A percentile compares a stretch with the other conserved stretches of the same genome.
These are phyloP conservation scores for Aspergillus neoniger DNA, from an alignment of 2,329 filamentous ascomycete genomes.

Conservation along the genomic window DNA sequence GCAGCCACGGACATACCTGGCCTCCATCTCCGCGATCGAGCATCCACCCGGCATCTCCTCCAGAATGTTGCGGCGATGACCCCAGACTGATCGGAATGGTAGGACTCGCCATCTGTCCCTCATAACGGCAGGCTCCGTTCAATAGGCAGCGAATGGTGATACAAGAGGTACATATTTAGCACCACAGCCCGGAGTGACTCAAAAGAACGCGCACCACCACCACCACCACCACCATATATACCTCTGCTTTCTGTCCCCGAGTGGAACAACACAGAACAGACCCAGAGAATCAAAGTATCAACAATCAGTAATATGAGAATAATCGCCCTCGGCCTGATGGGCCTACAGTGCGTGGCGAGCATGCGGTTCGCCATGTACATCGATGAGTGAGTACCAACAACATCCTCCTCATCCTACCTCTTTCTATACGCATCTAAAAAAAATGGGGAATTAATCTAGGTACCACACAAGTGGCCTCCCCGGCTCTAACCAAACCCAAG, in stretches of 20 bases:
- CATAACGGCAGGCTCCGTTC: no score
- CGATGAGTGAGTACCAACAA: conserved; percentile 46
- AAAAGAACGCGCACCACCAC: no score
- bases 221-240: no score
- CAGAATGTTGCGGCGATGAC: neutral
- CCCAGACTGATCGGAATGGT: neutral
- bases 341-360: conserved; percentile 31
- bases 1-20: neutral
- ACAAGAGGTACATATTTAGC: no score
- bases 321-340: conserved; percentile 33
- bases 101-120: neutral
- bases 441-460: conserved; percentile 28
- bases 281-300: no score
- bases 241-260: no score
- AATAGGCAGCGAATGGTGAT: no score
- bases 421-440: conserved; percentile 7
- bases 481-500: conserved; percentile 35
- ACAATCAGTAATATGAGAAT: conserved; percentile 29
- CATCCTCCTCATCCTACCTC: neutral
- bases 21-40: neutral
- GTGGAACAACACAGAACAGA: no score
- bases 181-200: no score
- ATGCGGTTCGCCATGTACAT: conserved; percentile 49
- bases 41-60: neutral
- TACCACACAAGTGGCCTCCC: conserved; percentile 46